Evolutionary conservation across 2,329 filamentous ascomycete genomes (phyloP), one percentile per base, ranked within the genome.

Genomic region (Epichloe brachyelytri): DNA sequence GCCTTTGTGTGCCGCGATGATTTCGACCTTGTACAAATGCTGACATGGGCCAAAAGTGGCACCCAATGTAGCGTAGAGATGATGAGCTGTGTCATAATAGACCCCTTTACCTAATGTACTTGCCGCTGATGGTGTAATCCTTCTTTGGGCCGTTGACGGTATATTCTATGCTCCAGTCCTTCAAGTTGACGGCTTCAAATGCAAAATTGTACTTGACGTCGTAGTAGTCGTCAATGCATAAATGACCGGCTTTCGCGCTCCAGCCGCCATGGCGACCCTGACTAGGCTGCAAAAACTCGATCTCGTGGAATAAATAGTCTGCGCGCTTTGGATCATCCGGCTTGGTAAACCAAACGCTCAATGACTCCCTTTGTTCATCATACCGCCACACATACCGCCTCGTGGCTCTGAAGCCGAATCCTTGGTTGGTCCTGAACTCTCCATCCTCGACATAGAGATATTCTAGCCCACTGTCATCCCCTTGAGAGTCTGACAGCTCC

Each of bases 281-380:
- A 1, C 58, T 59, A 0, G 71, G 68, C 8, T 69, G 56, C 20
- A 69, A 53, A 57, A 89, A 86, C 52, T 83, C 75, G n/a, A 89
- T 68, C 55, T 82, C 76, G 59, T 89, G 85, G 64, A 90, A 91
- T 19, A 89, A 68, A 55, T 88, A 85, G 60, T 88, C 85, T 0
- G 82, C 81, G 14, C 74, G 73, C 50, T 71, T 71, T 15, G 72
- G 65, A 56, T 86, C 81, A 15, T 84, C 78, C 1, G 76, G 72
- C 55, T 81, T 80, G 39, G 80, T 80, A 58, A 89, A 89, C 85
- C 85, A 90, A 1, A 85, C 80, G 53, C 79, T 85, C 20, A 90
- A 68, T 30, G 63, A 65, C 58, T 88, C 84, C 1, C 60, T 68
- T 10, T 52, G 58, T 55, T 83, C 80, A 43, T 79, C 71, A 59